A percentile compares a stretch with the other conserved stretches of the same genome.
phyloP scores from a whole-genome alignment of 176 grass and related monocot genomes.

The Avena atlantica region DNA sequence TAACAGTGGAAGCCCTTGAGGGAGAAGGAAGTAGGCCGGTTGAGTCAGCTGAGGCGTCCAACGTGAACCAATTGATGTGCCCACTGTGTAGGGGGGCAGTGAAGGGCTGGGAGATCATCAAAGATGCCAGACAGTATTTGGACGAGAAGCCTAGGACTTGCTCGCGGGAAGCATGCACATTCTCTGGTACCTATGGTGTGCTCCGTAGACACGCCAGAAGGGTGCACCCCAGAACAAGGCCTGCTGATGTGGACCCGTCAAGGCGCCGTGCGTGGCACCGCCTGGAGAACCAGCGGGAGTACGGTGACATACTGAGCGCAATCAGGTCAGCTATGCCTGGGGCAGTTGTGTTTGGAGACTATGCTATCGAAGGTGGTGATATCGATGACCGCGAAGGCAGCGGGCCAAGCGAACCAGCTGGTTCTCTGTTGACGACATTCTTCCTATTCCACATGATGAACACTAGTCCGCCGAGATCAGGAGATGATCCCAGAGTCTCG shows the following conservation, averaged over 20 bases:
- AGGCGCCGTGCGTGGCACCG: constrained; percentile 68
- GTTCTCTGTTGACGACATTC: constrained; percentile 70
- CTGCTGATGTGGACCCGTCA: constrained; percentile 68
- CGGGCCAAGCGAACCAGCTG: constrained; percentile 55
- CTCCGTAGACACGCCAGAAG: constrained; percentile 76
- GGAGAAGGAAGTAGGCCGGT: constrained; percentile 35
- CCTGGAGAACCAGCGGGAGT: constrained; percentile 77
- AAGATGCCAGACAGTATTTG: constrained; percentile 72
- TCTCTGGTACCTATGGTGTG: constrained; percentile 76
- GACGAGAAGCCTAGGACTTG: constrained; percentile 75
- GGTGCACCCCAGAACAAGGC: constrained; percentile 68
- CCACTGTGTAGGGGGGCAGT: constrained; percentile 74
- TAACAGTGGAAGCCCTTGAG: constrained; percentile 44
- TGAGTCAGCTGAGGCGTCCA: constrained; percentile 48
- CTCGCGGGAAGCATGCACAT: constrained; percentile 62
- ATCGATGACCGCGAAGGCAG: constrained; percentile 45
- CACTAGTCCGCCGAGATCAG: constrained; percentile 51
- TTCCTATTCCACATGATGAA: constrained; percentile 76
- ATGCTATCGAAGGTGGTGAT: constrained; percentile 71
- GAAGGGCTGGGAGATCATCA: constrained; percentile 65
- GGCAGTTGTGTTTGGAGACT: constrained; percentile 76
- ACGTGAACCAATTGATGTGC: constrained; percentile 56
- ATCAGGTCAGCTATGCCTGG: constrained; percentile 83
- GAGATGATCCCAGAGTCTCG: constrained; percentile 54
- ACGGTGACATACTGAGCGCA: constrained; percentile 76